Percentiles rank a stretch among this genome's conserved stretches.
Evolutionary conservation across 2,329 filamentous ascomycete genomes (phyloP).

Genomic region (Chaetomiaceae sp.): DNA sequence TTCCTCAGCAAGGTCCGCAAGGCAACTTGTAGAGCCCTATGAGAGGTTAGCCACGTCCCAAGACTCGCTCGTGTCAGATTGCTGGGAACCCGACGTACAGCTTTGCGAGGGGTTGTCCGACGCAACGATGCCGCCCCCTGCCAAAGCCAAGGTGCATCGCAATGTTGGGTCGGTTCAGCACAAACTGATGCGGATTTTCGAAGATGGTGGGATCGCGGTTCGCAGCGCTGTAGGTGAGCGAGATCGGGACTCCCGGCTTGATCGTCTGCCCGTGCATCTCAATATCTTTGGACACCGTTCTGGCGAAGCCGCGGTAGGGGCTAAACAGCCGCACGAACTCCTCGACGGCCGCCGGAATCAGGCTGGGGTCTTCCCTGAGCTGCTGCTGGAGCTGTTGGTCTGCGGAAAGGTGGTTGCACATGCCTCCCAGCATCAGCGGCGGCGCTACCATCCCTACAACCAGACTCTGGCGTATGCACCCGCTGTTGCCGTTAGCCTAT

Average conservation of each 20-base stretch:
- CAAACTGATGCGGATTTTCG: neutral
- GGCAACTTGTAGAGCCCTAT: neutral
- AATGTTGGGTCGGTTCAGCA: neutral
- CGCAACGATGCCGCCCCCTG: slow-evolving; percentile 1
- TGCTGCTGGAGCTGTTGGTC: neutral
- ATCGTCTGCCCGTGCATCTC: neutral
- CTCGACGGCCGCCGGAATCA: slow-evolving; percentile 3
- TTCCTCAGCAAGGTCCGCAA: neutral
- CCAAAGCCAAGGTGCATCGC: slow-evolving; percentile 1
- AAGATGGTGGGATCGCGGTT: slow-evolving; percentile 3
- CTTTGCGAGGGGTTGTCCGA: neutral
- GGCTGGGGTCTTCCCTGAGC: neutral
- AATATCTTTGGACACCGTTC: slow-evolving; percentile 1
- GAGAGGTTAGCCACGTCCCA: neutral
- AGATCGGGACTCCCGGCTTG: neutral
- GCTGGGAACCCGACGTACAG: neutral
- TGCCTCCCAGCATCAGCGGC: slow-evolving; percentile 1
- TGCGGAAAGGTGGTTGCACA: slow-evolving; percentile 1
- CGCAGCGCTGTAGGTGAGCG: slow-evolving; percentile 1
- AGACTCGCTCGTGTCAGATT: no score
- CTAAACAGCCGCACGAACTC: slow-evolving; percentile 3
- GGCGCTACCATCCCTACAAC: slow-evolving; percentile 3
- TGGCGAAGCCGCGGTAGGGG: slow-evolving; percentile 3
- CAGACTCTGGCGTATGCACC: neutral
- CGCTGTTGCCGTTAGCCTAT: neutral